These are phyloP conservation scores for Athelia sp. DNA, from an alignment of 1,284 basidiomycete genomes.

Conservation along the genomic window DNA sequence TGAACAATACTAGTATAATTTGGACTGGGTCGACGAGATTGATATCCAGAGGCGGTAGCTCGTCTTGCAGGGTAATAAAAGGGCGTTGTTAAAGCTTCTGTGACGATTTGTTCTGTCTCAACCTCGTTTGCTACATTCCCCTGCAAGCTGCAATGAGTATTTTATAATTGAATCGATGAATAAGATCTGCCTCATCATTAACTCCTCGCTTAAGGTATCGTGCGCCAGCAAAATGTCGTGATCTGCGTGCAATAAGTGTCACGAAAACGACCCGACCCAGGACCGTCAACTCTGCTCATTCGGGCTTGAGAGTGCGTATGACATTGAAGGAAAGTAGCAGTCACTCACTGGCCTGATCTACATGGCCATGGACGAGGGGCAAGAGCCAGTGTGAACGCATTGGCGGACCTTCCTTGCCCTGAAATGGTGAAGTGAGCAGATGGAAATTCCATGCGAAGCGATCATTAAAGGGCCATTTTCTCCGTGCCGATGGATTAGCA, in stretches of 20 bases:
- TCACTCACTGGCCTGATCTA: conserved; percentile 93
- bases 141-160: conserved; percentile 32
- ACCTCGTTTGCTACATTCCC: conserved; percentile 99
- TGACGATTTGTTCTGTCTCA: conserved; percentile 98
- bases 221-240: conserved; percentile 94
- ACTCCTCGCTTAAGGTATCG: conserved; percentile 94
- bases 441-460: conserved; percentile 97
- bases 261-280: conserved; percentile 90
- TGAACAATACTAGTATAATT: conserved; percentile 95
- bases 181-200: conserved; percentile 69
- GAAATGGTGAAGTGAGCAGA: conserved; percentile 72
- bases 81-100: conserved; percentile 88
- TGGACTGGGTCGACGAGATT: conserved; percentile 59
- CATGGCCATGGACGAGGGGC: conserved; percentile 92
- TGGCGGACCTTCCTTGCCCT: conserved; percentile 30
- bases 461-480: conserved; percentile 73
- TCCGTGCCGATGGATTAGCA: conserved; percentile 33
- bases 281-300: conserved; percentile 75
- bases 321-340: neutral
- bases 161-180: neutral
- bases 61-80: conserved; percentile 67
- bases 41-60: conserved; percentile 22
- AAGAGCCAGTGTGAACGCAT: conserved; percentile 81
- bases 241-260: conserved; percentile 90
- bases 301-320: neutral